These are phyloP conservation scores for Penicillium robsamsonii DNA, from an alignment of 495 filamentous ascomycete species.

Conservation along the genomic window DNA sequence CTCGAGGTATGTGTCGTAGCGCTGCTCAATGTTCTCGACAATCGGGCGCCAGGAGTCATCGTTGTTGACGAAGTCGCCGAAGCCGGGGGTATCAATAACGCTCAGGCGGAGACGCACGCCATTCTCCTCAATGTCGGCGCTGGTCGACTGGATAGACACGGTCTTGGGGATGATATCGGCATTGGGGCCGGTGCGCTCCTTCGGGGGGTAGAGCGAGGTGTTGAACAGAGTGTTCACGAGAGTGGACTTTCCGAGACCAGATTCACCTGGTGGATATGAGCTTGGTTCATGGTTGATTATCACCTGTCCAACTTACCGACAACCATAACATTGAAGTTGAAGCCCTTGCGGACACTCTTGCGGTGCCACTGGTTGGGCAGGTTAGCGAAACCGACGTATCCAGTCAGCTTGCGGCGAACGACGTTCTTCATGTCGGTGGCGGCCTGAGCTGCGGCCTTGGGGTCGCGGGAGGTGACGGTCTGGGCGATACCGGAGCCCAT, in stretches of 20 bases:
- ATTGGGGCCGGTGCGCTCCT: constrained; percentile 94
- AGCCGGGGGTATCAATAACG: constrained; percentile 96
- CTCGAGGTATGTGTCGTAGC: constrained; percentile 96
- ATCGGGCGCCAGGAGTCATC: constrained; percentile 99
- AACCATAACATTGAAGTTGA: constrained; percentile 99
- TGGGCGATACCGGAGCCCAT: constrained; percentile 60
- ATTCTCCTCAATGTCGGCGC: constrained; percentile 98
- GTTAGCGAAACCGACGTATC: constrained; percentile 98
- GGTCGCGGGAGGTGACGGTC: constrained; percentile 77
- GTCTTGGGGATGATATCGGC: constrained; percentile 99
- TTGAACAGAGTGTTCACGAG: constrained; percentile 99
- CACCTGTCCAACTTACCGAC: constrained; percentile 65
- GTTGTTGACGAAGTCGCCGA: constrained; percentile 99
- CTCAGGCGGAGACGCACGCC: constrained; percentile 95
- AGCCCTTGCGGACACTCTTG: constrained; percentile 99
- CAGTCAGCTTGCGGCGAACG: constrained; percentile 95
- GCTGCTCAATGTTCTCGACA: constrained; percentile 98
- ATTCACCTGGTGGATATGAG: constrained; percentile 70
- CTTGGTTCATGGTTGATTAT: constrained; percentile 24
- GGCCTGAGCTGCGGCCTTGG: constrained; percentile 73
- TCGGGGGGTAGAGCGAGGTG: constrained; percentile 96
- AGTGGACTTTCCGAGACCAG: constrained; percentile 97
- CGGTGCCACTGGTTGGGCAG: constrained; percentile 99
- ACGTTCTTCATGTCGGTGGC: constrained; percentile 92
- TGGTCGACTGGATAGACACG: constrained; percentile 96